phyloP scores from a whole-genome alignment of 2,329 filamentous ascomycete genomes.

The Fusarium foetens region DNA sequence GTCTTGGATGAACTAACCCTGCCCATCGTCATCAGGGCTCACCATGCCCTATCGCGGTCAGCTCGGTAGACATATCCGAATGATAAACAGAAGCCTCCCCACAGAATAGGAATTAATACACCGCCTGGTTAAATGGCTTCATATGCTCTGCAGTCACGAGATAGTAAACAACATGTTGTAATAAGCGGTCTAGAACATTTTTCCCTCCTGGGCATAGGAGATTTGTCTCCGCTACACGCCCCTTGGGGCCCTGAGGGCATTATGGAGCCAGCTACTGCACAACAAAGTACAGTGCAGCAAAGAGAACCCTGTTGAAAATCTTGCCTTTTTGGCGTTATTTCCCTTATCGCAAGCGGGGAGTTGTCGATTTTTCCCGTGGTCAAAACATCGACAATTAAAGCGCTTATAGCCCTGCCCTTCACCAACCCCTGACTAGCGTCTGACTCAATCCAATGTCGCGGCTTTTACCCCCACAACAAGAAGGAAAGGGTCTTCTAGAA shows the following conservation, averaged over 20 bases:
- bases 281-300: slow-evolving; percentile 16
- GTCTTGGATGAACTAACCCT: neutral
- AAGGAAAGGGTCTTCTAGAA: slow-evolving; percentile 33
- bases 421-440: slow-evolving; percentile 30
- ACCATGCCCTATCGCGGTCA: slow-evolving; percentile 17
- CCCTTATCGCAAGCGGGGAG: slow-evolving; percentile 26
- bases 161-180: neutral
- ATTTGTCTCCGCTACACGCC: slow-evolving; percentile 20
- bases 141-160: slow-evolving; percentile 1
- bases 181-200: slow-evolving; percentile 29
- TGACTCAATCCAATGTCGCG: slow-evolving; percentile 19
- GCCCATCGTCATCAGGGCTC: slow-evolving; percentile 10
- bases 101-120: slow-evolving; percentile 17
- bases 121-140: slow-evolving; percentile 23
- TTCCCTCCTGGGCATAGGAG: neutral
- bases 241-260: neutral
- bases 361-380: slow-evolving; percentile 15
- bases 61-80: neutral
- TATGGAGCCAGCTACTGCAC: slow-evolving; percentile 22
- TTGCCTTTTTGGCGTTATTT: slow-evolving; percentile 25
- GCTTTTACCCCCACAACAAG: slow-evolving; percentile 19
- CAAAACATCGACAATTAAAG: slow-evolving; percentile 22
- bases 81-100: neutral
- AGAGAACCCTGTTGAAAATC: slow-evolving; percentile 27
- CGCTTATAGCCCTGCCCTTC: slow-evolving; percentile 23